phyloP scores from a whole-genome alignment of 148 eudicot species.

The Mesembryanthemum crystallinum region DNA sequence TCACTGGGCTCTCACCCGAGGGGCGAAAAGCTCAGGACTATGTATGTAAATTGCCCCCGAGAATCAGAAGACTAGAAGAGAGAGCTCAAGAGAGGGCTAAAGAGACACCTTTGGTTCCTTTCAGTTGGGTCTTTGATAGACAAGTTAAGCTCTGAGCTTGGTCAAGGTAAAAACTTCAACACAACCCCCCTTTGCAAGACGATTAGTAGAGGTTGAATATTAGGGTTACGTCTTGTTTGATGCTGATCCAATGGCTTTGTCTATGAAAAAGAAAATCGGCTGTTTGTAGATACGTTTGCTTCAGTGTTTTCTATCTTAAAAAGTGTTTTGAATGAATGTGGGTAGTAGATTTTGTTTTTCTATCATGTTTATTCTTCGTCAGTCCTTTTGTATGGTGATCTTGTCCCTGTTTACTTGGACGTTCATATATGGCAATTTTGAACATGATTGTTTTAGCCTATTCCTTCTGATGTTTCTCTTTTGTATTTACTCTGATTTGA shows the following conservation, averaged over 20 bases:
- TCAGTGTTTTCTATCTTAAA: neutral
- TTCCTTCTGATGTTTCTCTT: neutral
- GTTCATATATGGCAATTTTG: slow-evolving; percentile 25
- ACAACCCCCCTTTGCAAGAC: neutral
- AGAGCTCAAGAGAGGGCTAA: slow-evolving; percentile 44
- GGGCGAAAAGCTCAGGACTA: slow-evolving; percentile 48
- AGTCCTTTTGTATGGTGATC: slow-evolving; percentile 12
- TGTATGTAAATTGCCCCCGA: slow-evolving; percentile 43
- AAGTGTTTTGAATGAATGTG: slow-evolving; percentile 11
- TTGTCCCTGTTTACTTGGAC: neutral
- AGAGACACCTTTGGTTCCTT: slow-evolving; percentile 30
- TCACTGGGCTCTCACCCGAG: slow-evolving; percentile 44
- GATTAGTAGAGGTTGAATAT: slow-evolving; percentile 5
- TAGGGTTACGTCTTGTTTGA: neutral
- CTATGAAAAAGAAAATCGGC: neutral
- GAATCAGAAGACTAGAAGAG: slow-evolving; percentile 46
- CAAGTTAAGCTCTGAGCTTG: slow-evolving; percentile 34
- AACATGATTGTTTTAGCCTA: neutral
- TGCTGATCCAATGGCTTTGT: neutral
- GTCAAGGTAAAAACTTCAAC: neutral
- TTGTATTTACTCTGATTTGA: neutral
- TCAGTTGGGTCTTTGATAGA: slow-evolving; percentile 53
- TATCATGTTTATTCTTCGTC: slow-evolving; percentile 2
- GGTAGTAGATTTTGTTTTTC: slow-evolving; percentile 4
- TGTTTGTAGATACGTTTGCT: slow-evolving; percentile 26